Percentiles rank a stretch among this genome's conserved stretches.
Conservation (phyloP, 2,329 filamentous ascomycete genomes). For the Nigrospora osmanthi region DNA sequence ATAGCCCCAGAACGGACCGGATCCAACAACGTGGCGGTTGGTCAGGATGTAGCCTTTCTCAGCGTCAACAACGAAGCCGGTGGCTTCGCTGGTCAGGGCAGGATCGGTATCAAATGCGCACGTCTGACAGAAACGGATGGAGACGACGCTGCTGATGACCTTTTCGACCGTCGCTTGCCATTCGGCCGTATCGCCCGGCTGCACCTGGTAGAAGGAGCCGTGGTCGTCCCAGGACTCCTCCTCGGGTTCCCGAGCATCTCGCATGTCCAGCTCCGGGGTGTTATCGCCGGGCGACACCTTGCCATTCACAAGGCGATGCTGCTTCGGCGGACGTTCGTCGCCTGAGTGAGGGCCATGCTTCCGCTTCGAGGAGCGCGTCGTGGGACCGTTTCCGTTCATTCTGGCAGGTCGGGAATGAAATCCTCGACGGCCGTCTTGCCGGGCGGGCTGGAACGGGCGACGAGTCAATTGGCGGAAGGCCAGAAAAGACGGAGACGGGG, state of each 20-base stretch:
- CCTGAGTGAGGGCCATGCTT: constrained; percentile 25
- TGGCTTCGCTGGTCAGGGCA: constrained; percentile 89
- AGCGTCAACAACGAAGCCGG: constrained; percentile 94
- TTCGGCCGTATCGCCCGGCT: constrained; percentile 58
- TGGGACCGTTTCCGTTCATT: constrained; percentile 1
- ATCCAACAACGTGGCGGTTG: constrained; percentile 87
- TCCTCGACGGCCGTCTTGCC: neutral
- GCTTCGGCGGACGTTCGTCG: constrained; percentile 32
- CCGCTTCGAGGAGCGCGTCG: constrained; percentile 1
- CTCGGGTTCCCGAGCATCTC: constrained; percentile 23
- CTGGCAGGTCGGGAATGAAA: neutral
- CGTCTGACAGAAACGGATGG: constrained; percentile 98
- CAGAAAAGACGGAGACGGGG: neutral
- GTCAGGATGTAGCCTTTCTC: constrained; percentile 84
- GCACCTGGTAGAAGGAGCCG: constrained; percentile 26
- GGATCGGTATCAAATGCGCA: constrained; percentile 97
- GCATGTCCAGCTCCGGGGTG: constrained; percentile 31
- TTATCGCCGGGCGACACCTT: constrained; percentile 42
- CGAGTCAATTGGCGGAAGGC: too few relatives aligned
- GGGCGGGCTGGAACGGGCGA: neutral
- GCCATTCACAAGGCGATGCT: constrained; percentile 36
- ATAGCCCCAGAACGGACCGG: constrained; percentile 96
- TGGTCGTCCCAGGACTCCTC: constrained; percentile 34
- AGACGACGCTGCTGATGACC: constrained; percentile 91
- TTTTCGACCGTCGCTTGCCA: constrained; percentile 95